Conservation (phyloP, 192 early-diverging fungal genomes). For the Coemansia sp. region DNA sequence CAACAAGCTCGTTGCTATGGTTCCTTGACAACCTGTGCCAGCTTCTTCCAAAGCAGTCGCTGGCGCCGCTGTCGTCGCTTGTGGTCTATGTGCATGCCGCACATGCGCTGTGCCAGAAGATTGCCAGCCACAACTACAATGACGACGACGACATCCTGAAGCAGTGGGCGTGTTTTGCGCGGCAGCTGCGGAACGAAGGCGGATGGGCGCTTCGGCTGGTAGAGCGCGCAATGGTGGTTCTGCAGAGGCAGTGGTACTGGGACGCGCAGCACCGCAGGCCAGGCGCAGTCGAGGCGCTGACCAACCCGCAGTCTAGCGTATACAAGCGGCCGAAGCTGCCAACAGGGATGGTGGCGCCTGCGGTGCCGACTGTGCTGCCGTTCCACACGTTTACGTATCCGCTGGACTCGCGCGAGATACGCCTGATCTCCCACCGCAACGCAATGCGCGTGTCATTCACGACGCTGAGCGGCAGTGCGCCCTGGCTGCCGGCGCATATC, state of each 20-base stretch:
- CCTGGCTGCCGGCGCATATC: constrained; percentile 61
- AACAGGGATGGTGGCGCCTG: constrained; percentile 57
- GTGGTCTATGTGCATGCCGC: constrained; percentile 26
- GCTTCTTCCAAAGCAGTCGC: constrained; percentile 24
- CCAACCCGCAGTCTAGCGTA: constrained; percentile 1
- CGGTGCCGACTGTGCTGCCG: constrained; percentile 85
- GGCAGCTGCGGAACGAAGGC: constrained; percentile 66
- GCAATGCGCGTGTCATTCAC: constrained; percentile 79
- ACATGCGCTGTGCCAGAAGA: constrained; percentile 9
- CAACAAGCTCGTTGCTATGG: constrained; percentile 30
- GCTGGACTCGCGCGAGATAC: constrained; percentile 78
- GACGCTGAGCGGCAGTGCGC: constrained; percentile 60
- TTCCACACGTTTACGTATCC: constrained; percentile 96
- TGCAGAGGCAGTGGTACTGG: constrained; percentile 72
- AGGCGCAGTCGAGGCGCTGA: constrained; percentile 16
- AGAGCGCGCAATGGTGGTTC: constrained; percentile 60
- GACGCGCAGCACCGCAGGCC: constrained; percentile 38
- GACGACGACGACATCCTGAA: neutral
- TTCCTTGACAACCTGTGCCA: constrained; percentile 35
- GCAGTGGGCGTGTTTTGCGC: constrained; percentile 21
- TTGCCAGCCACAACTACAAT: neutral
- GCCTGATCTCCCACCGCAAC: constrained; percentile 84
- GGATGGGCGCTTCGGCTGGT: constrained; percentile 71
- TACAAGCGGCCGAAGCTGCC: constrained; percentile 59
- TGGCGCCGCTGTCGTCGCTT: constrained; percentile 21